Conservation (phyloP, 257 asterid species). For the Ajuga chamaepitys region DNA sequence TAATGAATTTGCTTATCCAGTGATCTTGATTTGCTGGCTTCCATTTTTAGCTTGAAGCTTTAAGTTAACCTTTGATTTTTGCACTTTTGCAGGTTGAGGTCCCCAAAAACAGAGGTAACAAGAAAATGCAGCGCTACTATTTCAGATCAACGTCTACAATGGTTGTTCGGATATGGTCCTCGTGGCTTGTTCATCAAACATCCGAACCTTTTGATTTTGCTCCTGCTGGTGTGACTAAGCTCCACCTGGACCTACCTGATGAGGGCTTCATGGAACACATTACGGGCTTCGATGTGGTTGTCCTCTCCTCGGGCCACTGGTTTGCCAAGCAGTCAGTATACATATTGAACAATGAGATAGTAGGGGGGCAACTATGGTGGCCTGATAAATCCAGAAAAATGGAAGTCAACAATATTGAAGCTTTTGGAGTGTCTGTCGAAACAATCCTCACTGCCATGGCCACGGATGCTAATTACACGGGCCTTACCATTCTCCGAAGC, state of each 20-base stretch:
- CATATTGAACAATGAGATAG: constrained; percentile 67
- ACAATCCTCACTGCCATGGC: constrained; percentile 67
- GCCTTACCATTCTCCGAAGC: constrained; percentile 73
- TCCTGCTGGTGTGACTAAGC: constrained; percentile 66
- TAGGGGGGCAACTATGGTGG: constrained; percentile 96
- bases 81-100: constrained; percentile 58
- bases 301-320: constrained; percentile 99
- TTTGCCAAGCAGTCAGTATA: constrained; percentile 87
- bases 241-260: constrained; percentile 83
- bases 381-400: constrained; percentile 48
- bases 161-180: constrained; percentile 92
- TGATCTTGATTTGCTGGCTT: not conserved
- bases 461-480: constrained; percentile 72
- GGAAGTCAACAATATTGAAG: constrained; percentile 61
- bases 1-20: not conserved
- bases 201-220: constrained; percentile 65
- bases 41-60: not conserved
- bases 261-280: constrained; percentile 68
- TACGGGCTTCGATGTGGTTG: constrained; percentile 55
- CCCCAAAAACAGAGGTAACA: constrained; percentile 73
- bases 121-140: constrained; percentile 72
- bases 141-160: constrained; percentile 86
- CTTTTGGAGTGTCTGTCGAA: constrained; percentile 82
- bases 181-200: constrained; percentile 89
- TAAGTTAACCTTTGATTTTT: not conserved